phyloP scores from a whole-genome alignment of 23 red algal species.

The Gracilaria domingensis region DNA sequence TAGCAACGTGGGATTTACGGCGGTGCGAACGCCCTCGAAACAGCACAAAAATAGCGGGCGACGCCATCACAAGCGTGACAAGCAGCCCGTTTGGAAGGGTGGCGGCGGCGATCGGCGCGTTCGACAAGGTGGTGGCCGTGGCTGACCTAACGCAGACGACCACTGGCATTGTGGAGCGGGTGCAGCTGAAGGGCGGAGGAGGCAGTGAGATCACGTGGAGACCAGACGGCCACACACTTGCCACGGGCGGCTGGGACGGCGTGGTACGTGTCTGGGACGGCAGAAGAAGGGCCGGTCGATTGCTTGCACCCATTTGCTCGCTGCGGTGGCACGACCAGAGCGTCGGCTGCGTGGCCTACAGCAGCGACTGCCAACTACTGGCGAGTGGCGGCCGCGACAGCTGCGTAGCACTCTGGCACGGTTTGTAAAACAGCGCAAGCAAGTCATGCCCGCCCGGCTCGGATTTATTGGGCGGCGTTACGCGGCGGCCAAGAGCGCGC shows the following conservation, averaged over 20 bases:
- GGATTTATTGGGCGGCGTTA: neutral
- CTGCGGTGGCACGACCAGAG: constrained; percentile 8
- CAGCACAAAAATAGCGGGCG: neutral
- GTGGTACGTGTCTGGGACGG: neutral
- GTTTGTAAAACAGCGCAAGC: neutral
- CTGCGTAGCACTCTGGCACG: constrained; percentile 10
- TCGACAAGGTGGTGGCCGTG: constrained; percentile 6
- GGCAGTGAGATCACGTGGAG: neutral
- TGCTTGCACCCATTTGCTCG: neutral
- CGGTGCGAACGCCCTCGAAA: neutral
- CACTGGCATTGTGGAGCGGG: neutral
- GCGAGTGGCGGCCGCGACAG: constrained; percentile 15
- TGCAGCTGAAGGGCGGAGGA: neutral
- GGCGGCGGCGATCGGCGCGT: neutral
- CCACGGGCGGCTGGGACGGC: constrained; percentile 3
- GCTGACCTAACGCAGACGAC: neutral
- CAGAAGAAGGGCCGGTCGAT: neutral
- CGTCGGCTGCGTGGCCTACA: neutral
- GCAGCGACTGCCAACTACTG: neutral
- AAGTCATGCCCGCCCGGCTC: neutral
- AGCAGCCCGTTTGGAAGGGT: constrained; percentile 4
- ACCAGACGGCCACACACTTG: neutral
- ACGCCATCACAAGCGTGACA: constrained; percentile 11
- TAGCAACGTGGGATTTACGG: constrained; percentile 26
- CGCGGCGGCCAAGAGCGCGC: neutral